These are phyloP conservation scores for Arxiozyma telluris DNA, from an alignment of 1,139 yeast species.

Conservation along the genomic window DNA sequence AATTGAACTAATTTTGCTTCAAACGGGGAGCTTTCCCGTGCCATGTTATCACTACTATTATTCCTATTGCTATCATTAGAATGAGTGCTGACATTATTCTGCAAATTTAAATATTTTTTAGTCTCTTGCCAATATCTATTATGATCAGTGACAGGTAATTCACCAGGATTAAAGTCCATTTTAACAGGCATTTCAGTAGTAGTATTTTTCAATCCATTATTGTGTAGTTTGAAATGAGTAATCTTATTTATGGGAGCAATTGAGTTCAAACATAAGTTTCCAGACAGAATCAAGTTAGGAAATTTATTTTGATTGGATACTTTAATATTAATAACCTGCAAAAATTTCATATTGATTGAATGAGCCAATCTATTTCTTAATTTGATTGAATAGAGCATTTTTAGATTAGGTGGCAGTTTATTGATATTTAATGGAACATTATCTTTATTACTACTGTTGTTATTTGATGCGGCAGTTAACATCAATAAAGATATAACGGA, in stretches of 20 bases:
- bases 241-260: background rate
- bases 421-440: slow-evolving; percentile 22
- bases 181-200: too few species aligned
- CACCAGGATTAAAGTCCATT: too few species aligned
- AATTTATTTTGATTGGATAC: slow-evolving; percentile 10
- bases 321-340: slow-evolving; percentile 19
- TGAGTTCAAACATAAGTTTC: background rate
- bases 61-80: background rate
- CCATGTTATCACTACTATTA: background rate
- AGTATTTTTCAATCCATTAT: too few species aligned
- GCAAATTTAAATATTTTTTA: slow-evolving; percentile 1
- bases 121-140: slow-evolving; percentile 5
- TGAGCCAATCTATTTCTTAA: slow-evolving; percentile 51
- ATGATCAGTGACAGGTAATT: background rate
- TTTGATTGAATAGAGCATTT: slow-evolving; percentile 43
- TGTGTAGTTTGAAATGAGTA: too few species aligned
- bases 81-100: background rate
- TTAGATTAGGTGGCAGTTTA: slow-evolving; percentile 43
- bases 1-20: slow-evolving; percentile 45
- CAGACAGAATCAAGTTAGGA: slow-evolving; percentile 9
- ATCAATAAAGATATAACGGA: slow-evolving; percentile 58
- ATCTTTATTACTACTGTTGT: background rate
- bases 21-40: slow-evolving; percentile 4
- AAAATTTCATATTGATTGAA: slow-evolving; percentile 41
- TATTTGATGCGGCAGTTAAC: slow-evolving; percentile 34